phyloP scores from a whole-genome alignment of 176 grass and related monocot species.

The Alloteropsis semialata region DNA sequence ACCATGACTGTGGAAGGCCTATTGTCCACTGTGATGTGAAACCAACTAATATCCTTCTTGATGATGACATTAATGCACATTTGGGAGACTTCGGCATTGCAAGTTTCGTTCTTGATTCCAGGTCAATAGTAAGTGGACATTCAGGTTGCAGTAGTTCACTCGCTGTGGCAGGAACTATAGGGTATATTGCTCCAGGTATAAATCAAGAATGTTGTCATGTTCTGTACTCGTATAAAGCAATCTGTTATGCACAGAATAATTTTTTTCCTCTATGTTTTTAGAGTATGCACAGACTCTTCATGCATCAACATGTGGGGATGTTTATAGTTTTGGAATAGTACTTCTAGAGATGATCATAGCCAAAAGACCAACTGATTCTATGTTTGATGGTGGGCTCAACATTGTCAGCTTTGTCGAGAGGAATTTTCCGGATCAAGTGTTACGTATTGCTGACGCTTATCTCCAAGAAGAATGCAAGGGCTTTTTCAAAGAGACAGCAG shows the following conservation, averaged over 20 bases:
- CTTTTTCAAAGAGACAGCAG: background rate
- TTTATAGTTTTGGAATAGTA: constrained; percentile 19
- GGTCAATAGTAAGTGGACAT: background rate
- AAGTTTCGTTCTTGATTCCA: background rate
- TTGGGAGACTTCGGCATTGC: constrained; percentile 62
- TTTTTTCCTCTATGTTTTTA: background rate
- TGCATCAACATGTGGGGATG: background rate
- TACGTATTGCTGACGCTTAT: background rate
- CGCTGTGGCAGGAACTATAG: constrained; percentile 37
- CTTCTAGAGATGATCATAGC: background rate
- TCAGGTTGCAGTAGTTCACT: background rate
- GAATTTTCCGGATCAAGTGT: background rate
- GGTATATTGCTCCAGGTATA: constrained; percentile 62
- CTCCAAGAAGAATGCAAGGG: background rate
- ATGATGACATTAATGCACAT: constrained; percentile 42
- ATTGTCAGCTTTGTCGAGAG: background rate
- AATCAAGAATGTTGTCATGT: background rate
- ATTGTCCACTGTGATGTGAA: constrained; percentile 53
- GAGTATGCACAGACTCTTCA: background rate
- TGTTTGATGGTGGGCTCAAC: background rate
- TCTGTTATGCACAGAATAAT: background rate
- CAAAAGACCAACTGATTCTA: background rate
- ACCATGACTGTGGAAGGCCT: constrained; percentile 6
- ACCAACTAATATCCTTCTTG: constrained; percentile 45
- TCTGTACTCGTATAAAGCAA: background rate